Percentiles rank a stretch among this genome's conserved stretches.
Conservation (phyloP, 768 basidiomycete species). For the Lenzites betulinus region DNA sequence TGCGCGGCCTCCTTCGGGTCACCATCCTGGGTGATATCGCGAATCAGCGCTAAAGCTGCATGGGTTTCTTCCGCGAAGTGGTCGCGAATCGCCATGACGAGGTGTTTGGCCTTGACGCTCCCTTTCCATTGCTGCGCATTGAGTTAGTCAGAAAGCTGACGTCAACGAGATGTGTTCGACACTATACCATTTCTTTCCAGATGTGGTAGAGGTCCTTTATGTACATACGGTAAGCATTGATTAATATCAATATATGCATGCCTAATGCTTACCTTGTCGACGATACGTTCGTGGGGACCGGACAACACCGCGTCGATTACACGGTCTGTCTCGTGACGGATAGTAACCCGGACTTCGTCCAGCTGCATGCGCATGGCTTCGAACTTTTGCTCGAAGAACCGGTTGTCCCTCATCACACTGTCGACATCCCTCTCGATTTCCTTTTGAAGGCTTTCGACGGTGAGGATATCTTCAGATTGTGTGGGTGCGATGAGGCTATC, state of each 20-base stretch:
- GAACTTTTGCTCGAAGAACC: constrained; percentile 52
- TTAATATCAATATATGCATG: not conserved
- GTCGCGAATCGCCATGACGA: constrained; percentile 45
- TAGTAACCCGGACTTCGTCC: constrained; percentile 31
- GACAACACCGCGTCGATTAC: constrained; percentile 42
- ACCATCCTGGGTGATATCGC: not conserved
- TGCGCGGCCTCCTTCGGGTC: not conserved
- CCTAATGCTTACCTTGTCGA: constrained; percentile 36
- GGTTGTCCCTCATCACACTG: constrained; percentile 48
- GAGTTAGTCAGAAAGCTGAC: not conserved
- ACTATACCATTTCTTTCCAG: constrained; percentile 56
- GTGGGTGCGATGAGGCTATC: not conserved
- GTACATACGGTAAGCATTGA: not conserved
- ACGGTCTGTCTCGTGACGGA: constrained; percentile 38
- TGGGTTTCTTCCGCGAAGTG: constrained; percentile 26
- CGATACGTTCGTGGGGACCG: constrained; percentile 48
- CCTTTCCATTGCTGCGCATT: not conserved
- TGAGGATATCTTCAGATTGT: not conserved
- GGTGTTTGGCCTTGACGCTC: constrained; percentile 34
- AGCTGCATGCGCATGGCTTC: constrained; percentile 38
- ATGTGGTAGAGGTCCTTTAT: constrained; percentile 51
- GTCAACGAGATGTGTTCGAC: not conserved
- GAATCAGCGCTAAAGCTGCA: not conserved
- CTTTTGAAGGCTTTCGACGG: not conserved
- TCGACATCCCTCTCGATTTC: constrained; percentile 35